Evolutionary conservation across 352 stramenopile genomes (phyloP).

Genomic region (Phytophthora cactorum): DNA sequence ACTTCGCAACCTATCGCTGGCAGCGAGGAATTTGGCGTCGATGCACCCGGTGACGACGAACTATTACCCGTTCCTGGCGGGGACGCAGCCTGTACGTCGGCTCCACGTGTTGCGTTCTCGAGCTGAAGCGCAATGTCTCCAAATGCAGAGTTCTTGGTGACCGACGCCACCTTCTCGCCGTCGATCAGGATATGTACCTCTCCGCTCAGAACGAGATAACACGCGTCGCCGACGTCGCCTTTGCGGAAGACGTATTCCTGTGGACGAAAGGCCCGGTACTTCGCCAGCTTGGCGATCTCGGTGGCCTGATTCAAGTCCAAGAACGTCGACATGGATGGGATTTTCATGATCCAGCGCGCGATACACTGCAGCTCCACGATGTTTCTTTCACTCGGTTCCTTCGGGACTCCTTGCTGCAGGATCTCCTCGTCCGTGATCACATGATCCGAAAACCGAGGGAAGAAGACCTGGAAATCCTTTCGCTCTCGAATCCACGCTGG

Average conservation of each 20-base stretch:
- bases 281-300: slow-evolving; percentile 72
- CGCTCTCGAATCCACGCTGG: slow-evolving; percentile 72
- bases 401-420: slow-evolving; percentile 62
- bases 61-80: slow-evolving; percentile 4
- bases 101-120: slow-evolving; percentile 72
- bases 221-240: slow-evolving; percentile 67
- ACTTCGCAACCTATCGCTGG: slow-evolving; percentile 53
- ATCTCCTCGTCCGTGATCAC: slow-evolving; percentile 75
- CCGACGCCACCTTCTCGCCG: slow-evolving; percentile 54
- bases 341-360: slow-evolving; percentile 79
- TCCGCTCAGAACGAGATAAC: slow-evolving; percentile 67
- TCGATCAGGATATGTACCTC: slow-evolving; percentile 77
- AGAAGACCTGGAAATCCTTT: slow-evolving; percentile 82
- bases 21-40: slow-evolving; percentile 5
- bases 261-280: slow-evolving; percentile 56
- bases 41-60: slow-evolving; percentile 3
- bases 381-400: slow-evolving; percentile 66
- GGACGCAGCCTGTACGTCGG: slow-evolving; percentile 59
- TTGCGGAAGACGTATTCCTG: slow-evolving; percentile 69
- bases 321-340: slow-evolving; percentile 68
- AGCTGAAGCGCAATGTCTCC: slow-evolving; percentile 75
- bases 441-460: slow-evolving; percentile 65
- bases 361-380: slow-evolving; percentile 80
- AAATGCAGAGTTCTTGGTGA: slow-evolving; percentile 72
- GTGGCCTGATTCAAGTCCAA: slow-evolving; percentile 73